Evolutionary conservation across 441 rosid species (phyloP), one percentile per base, ranked within the genome.

Genomic region (Omphalea diandra): DNA sequence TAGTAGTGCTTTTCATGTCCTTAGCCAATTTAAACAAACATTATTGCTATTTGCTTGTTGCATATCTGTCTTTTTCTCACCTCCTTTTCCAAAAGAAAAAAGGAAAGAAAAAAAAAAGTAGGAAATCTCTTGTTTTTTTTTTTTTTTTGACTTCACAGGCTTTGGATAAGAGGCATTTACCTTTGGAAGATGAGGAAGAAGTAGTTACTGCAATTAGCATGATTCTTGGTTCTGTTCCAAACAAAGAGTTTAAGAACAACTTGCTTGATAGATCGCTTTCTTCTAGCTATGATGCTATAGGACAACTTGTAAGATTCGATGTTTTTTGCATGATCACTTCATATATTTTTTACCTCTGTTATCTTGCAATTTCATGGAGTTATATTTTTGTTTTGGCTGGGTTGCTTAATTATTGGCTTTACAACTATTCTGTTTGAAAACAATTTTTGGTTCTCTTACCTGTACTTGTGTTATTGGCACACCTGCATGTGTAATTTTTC

Each of bases 181-280:
- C 97, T 74, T 79, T 88, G 77, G 96, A 91, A 83, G 97, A 87
- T 68, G 99, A 92, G 82, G 98, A 87, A 78, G 99, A 92, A 85
- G 87, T 92, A 72, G 84, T 88, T 65, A 82, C 85, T 62, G 98
- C 98, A 22, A 86, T 92, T 73, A 90, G 85, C 79, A 75, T 82
- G 74, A 82, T 90, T 77, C 87, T 92, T 73, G 87, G 90, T 44
- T 84, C 91, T 63, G 77, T 92, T 72, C 69, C 86, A 56, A 85
- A 86, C 76, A 86, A 83, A 74, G 99, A 94, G 82, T 81, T 90
- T 58, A 88, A 89, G 83, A 88, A 82, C 80, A 90, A 84, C 75
- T 84, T 92, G 74, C 79, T 92, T 75, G 86, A 85, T 62, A 89
- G 87, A 80, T 75, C 90, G 81, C 97, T 94, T 67, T 89, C 99